Evolutionary conservation across 78 protist genomes (phyloP), one percentile per base, ranked within the genome.

Genomic region (Polysphondylium violaceum): DNA sequence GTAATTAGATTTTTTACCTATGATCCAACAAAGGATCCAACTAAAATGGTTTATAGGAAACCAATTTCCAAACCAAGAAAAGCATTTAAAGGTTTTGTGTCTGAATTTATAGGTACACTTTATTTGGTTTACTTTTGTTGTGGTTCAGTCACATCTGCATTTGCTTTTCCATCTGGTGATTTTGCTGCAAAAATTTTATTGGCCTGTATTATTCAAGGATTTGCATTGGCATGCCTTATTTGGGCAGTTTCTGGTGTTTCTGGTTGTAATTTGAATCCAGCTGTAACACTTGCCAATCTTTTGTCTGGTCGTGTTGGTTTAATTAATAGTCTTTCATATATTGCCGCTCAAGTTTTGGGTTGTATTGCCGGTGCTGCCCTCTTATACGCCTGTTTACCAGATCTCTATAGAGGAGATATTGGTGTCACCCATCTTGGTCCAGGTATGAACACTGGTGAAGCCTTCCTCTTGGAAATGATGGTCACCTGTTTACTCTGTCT

Each of bases 211-310:
- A 79, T 79, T 33, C 88, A 79, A 67, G 88, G 88, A 67, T 25
- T 79, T n/a, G 76, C 88, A 8, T 67, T 79, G 69, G 76, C 88
- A 1, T 75, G 77, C 17, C 40, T 79, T 1, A 79, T 79, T 44
- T 79, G 76, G 75, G 71, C 88, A 23, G 61, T 79, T 12, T 50
- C 76, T 55, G 88, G 88, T 79, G 56, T 79, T 12, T 79, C 88
- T 14, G 88, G 88, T 65, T 79, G 88, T 67, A 79, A 79, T 67
- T 67, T 79, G 16, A 79, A 79, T 55, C 88, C 88, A 31, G 88
- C 88, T 17, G 60, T 79, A n/a, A 47, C 88, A 4, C 56, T 79
- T 21, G 88, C 88, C 19, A 79, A 79, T 67, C 16, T 79, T 23
- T 79, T 79, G 41, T 79, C 88, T 3, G 88, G 88, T 55, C 25